Evolutionary conservation across 306 rosid species (phyloP).

Genomic region (Lathyrus aphaca): DNA sequence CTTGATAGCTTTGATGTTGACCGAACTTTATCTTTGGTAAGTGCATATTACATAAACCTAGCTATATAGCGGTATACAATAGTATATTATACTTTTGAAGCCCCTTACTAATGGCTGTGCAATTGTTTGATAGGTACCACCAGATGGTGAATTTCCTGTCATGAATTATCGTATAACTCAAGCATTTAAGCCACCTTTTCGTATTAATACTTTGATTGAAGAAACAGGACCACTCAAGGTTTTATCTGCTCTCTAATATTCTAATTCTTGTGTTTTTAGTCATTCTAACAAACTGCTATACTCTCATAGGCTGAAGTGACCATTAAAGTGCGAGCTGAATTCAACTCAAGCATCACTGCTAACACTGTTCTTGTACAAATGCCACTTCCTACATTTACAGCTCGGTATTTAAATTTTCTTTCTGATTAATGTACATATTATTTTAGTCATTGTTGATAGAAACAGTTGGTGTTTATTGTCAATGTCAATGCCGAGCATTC

Average conservation of each 20-base stretch:
- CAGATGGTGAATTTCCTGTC: slow-evolving; percentile 94
- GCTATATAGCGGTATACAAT: slow-evolving; percentile 6
- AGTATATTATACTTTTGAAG: slow-evolving; percentile 14
- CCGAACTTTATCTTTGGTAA: slow-evolving; percentile 81
- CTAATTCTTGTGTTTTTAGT: slow-evolving; percentile 26
- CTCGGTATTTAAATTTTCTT: slow-evolving; percentile 61
- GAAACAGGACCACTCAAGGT: slow-evolving; percentile 80
- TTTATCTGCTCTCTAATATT: slow-evolving; percentile 25
- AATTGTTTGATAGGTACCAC: slow-evolving; percentile 65
- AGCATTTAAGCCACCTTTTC: slow-evolving; percentile 87
- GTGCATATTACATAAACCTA: slow-evolving; percentile 32
- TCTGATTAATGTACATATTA: slow-evolving; percentile 25
- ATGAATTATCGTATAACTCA: slow-evolving; percentile 96
- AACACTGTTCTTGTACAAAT: slow-evolving; percentile 70
- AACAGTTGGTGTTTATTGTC: slow-evolving; percentile 6
- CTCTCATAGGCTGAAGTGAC: slow-evolving; percentile 78
- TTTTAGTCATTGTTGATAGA: slow-evolving; percentile 22
- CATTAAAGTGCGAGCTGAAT: slow-evolving; percentile 80
- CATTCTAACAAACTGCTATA: slow-evolving; percentile 25
- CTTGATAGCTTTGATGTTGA: slow-evolving; percentile 80
- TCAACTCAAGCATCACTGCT: slow-evolving; percentile 70
- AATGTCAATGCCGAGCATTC: slow-evolving; percentile 14
- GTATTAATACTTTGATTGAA: slow-evolving; percentile 79
- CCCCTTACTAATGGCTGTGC: slow-evolving; percentile 31
- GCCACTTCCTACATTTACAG: slow-evolving; percentile 79